Evolutionary conservation across 2,329 filamentous ascomycete genomes (phyloP).

Genomic region (Xylaria sp.): DNA sequence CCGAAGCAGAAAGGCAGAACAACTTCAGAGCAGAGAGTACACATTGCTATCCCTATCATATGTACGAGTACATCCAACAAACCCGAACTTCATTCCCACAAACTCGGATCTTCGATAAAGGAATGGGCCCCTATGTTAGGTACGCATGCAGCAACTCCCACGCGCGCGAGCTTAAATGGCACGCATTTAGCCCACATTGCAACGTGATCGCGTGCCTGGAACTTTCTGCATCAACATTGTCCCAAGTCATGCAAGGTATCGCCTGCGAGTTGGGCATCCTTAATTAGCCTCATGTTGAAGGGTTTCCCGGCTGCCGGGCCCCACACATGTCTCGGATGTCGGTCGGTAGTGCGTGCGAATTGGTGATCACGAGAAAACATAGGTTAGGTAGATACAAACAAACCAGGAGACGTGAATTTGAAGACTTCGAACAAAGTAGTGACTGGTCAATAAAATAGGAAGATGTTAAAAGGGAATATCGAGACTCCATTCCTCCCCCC

Average conservation of each 20-base stretch:
- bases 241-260: background rate
- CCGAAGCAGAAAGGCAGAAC: too few species aligned
- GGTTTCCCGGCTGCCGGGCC: background rate
- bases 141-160: too few species aligned
- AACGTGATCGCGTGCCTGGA: background rate
- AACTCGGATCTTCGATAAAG: background rate
- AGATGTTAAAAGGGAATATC: conserved; percentile 7
- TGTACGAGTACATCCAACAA: too few species aligned
- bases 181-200: background rate
- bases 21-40: too few species aligned
- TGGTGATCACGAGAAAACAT: background rate
- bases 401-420: background rate
- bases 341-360: background rate
- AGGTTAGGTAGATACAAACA: background rate
- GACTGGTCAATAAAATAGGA: conserved; percentile 10
- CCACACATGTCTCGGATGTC: background rate
- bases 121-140: background rate
- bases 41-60: too few species aligned
- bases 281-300: background rate
- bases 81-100: too few species aligned
- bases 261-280: background rate
- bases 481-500: conserved; percentile 8
- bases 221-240: background rate
- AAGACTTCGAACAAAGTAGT: conserved; percentile 2
- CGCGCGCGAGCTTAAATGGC: background rate